Evolutionary conservation across 192 early-diverging fungal genomes (phyloP).

Genomic region (Coemansia sp.): DNA sequence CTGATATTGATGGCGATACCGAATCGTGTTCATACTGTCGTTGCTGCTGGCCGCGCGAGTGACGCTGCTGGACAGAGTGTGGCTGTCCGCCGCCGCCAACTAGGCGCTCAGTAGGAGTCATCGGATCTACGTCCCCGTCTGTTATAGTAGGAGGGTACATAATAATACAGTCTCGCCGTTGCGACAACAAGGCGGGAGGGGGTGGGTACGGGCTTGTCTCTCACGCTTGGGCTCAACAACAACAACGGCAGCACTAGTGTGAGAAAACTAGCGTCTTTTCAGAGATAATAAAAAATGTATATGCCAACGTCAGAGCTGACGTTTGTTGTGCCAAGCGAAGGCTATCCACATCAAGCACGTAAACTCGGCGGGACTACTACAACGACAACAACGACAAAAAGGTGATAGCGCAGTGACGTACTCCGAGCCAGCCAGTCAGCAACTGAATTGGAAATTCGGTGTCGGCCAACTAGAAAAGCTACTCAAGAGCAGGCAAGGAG

Average conservation of each 20-base stretch:
- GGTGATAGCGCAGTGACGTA: neutral
- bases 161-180: too few relatives aligned
- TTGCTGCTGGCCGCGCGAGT: neutral
- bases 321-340: neutral
- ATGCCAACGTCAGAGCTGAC: neutral
- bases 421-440: slow-evolving; percentile 2
- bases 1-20: neutral
- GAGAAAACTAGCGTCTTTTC: too few relatives aligned
- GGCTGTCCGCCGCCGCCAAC: neutral
- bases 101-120: neutral
- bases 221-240: too few relatives aligned
- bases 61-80: too few relatives aligned
- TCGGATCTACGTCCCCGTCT: neutral
- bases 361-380: too few relatives aligned
- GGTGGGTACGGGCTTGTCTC: too few relatives aligned
- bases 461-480: neutral
- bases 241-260: too few relatives aligned
- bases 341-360: neutral
- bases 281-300: neutral
- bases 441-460: neutral
- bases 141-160: neutral
- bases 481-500: neutral
- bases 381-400: neutral
- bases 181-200: too few relatives aligned
- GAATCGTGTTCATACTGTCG: neutral